These are phyloP conservation scores for Fomitopsis palustris DNA, from an alignment of 1,284 basidiomycete genomes.

Conservation along the genomic window DNA sequence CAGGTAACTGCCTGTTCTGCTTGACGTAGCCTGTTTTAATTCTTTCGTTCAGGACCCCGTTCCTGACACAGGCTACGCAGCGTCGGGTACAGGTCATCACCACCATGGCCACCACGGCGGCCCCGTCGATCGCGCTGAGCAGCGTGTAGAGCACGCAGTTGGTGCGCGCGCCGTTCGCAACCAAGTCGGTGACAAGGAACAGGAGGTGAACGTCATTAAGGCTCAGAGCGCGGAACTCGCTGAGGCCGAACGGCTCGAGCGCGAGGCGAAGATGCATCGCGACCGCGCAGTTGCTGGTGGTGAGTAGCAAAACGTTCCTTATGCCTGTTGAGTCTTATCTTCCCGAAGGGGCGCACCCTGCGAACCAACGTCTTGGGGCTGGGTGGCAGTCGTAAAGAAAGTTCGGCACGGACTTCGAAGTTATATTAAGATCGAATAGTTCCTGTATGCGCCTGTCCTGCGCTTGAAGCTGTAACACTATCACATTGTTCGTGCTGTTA, in stretches of 20 bases:
- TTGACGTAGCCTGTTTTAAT: too few relatives aligned
- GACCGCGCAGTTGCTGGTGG: slow-evolving; percentile 53
- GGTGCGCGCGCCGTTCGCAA: slow-evolving; percentile 47
- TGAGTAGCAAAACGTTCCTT: slow-evolving; percentile 14
- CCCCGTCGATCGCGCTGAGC: slow-evolving; percentile 31
- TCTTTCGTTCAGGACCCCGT: background rate
- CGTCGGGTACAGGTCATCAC: background rate
- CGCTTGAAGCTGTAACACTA: too few relatives aligned
- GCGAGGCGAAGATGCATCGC: slow-evolving; percentile 43
- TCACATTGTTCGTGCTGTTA: too few relatives aligned
- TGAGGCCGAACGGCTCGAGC: slow-evolving; percentile 53
- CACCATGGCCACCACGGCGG: background rate
- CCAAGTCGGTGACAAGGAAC: slow-evolving; percentile 51
- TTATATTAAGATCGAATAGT: too few relatives aligned
- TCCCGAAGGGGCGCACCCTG: slow-evolving; percentile 34
- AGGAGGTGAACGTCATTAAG: slow-evolving; percentile 46
- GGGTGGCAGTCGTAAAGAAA: background rate
- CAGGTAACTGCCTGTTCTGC: too few relatives aligned
- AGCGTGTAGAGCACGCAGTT: slow-evolving; percentile 41
- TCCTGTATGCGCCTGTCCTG: too few relatives aligned
- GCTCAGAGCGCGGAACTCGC: slow-evolving; percentile 45
- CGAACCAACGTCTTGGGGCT: slow-evolving; percentile 24
- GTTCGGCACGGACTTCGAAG: too few relatives aligned
- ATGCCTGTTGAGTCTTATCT: background rate
- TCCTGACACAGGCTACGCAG: background rate